Conservation (phyloP, 1,284 basidiomycete species). For the Tilletia horrida region DNA sequence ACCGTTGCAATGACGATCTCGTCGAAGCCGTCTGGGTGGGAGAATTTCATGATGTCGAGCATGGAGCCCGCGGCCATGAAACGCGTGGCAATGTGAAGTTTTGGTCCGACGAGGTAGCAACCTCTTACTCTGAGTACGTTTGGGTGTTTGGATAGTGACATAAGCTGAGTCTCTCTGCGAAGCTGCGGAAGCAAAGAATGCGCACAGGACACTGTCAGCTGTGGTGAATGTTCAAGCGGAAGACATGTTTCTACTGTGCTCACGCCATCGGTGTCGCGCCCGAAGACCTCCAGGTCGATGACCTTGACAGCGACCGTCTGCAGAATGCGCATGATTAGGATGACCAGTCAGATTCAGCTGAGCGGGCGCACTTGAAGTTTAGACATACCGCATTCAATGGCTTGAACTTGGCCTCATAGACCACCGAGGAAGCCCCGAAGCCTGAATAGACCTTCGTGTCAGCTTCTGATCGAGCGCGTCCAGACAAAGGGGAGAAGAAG, state of each 20-base stretch:
- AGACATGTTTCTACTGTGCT: slow-evolving; percentile 18
- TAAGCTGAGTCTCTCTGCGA: slow-evolving; percentile 79
- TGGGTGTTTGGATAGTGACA: slow-evolving; percentile 89
- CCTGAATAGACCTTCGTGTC: slow-evolving; percentile 55
- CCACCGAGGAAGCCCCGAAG: slow-evolving; percentile 80
- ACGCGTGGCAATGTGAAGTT: slow-evolving; percentile 78
- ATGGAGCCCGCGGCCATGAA: slow-evolving; percentile 84
- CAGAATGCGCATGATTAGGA: slow-evolving; percentile 13
- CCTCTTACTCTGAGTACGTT: slow-evolving; percentile 85
- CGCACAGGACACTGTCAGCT: no score
- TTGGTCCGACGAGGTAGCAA: slow-evolving; percentile 77
- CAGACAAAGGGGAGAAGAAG: not conserved
- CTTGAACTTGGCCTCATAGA: slow-evolving; percentile 71
- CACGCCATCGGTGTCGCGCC: slow-evolving; percentile 41
- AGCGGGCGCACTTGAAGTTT: not conserved
- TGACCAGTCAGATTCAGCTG: not conserved
- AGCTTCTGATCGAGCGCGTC: not conserved
- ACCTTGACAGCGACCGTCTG: slow-evolving; percentile 74
- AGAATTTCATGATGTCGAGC: slow-evolving; percentile 78
- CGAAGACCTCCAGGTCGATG: slow-evolving; percentile 73
- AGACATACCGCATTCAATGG: slow-evolving; percentile 49
- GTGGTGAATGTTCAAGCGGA: not conserved
- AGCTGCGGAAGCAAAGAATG: slow-evolving; percentile 63
- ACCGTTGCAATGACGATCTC: slow-evolving; percentile 80
- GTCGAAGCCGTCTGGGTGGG: slow-evolving; percentile 78